Conservation (phyloP, 768 basidiomycete species). For the Lentinula guzmanii region DNA sequence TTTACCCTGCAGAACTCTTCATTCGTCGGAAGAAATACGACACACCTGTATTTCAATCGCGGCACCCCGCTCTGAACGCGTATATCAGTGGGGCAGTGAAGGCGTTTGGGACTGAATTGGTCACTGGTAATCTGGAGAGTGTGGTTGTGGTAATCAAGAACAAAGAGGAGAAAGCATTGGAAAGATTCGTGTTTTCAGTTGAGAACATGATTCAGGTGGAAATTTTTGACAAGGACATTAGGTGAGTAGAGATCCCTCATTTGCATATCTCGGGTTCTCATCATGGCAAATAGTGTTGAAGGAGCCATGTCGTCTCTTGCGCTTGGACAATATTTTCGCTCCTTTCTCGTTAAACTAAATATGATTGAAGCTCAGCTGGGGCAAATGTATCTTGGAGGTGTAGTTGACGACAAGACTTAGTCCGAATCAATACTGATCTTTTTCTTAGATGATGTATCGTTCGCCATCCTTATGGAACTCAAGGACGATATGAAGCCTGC, state of each 20-base stretch:
- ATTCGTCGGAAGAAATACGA: slow-evolving; percentile 85
- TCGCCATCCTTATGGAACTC: slow-evolving; percentile 79
- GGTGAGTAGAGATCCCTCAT: slow-evolving; percentile 33
- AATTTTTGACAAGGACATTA: slow-evolving; percentile 60
- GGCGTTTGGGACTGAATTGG: slow-evolving; percentile 74
- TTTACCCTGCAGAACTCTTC: slow-evolving; percentile 89
- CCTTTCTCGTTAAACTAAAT: slow-evolving; percentile 74
- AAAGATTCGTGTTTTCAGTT: slow-evolving; percentile 87
- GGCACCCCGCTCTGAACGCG: slow-evolving; percentile 83
- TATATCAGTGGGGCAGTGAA: slow-evolving; percentile 88
- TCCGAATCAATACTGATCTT: background rate
- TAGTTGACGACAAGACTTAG: background rate
- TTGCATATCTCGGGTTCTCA: background rate
- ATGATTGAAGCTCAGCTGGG: slow-evolving; percentile 73
- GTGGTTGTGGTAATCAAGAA: slow-evolving; percentile 83
- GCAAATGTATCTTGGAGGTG: slow-evolving; percentile 50
- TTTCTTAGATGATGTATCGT: slow-evolving; percentile 60
- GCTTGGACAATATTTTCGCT: slow-evolving; percentile 73
- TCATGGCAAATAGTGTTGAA: slow-evolving; percentile 44
- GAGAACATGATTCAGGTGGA: slow-evolving; percentile 75
- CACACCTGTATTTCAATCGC: slow-evolving; percentile 86
- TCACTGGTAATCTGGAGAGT: slow-evolving; percentile 72
- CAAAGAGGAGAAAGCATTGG: slow-evolving; percentile 73
- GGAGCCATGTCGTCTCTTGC: slow-evolving; percentile 60
- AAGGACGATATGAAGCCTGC: slow-evolving; percentile 59